Percentiles rank a stretch among this genome's conserved stretches.
These are phyloP conservation scores for Pichia inconspicua DNA, from an alignment of 1,139 yeast species.

Conservation along the genomic window DNA sequence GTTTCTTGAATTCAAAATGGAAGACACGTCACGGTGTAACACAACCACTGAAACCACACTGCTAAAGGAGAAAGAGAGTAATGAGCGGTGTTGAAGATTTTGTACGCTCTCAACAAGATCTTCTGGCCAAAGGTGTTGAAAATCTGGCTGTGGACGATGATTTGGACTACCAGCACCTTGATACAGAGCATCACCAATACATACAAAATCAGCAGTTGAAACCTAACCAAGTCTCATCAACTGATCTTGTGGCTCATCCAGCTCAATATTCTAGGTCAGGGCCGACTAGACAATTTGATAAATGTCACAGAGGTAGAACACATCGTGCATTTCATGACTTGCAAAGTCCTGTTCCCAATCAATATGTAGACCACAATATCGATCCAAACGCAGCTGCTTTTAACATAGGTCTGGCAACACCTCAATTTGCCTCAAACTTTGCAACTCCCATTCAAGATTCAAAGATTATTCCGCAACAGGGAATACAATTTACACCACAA, in stretches of 20 bases:
- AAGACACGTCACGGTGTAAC: not conserved
- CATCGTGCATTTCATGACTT: conserved; percentile 24
- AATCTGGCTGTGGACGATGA: conserved; percentile 8
- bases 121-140: conserved; percentile 12
- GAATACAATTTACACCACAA: not conserved
- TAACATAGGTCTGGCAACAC: conserved; percentile 20
- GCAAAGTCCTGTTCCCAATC: conserved; percentile 5
- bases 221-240: too few relatives aligned
- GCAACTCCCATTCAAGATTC: not conserved
- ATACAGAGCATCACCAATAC: not conserved
- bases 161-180: not conserved
- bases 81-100: conserved; percentile 7
- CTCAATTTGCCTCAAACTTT: not conserved
- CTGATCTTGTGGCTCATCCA: too few relatives aligned
- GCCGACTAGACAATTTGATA: not conserved
- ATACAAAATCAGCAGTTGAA: not conserved
- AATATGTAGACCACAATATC: conserved; percentile 13
- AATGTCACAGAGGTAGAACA: conserved; percentile 11
- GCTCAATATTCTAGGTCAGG: not conserved
- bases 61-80: not conserved
- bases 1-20: not conserved
- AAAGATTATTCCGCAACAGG: not conserved
- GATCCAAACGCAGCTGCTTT: conserved; percentile 28
- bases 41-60: too few relatives aligned
- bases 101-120: conserved; percentile 10